A percentile compares a stretch with the other conserved stretches of the same genome.
Evolutionary conservation across 495 filamentous ascomycete genomes (phyloP).

Genomic region (Penicillium manginii): DNA sequence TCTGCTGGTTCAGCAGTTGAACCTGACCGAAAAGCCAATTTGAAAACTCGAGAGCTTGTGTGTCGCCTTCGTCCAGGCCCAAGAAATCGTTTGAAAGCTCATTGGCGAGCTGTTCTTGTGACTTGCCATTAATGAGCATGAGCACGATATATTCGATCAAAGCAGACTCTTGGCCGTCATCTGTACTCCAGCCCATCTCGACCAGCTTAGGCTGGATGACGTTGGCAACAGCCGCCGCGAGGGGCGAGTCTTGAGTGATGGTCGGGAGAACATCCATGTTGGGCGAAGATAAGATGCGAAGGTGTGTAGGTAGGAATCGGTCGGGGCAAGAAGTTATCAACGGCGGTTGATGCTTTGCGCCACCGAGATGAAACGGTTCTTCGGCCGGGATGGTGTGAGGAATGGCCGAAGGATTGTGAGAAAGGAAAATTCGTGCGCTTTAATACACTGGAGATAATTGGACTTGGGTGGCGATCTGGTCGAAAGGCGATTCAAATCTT

Average conservation of each 20-base stretch:
- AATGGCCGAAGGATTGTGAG: neutral
- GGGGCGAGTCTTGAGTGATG: conserved; percentile 46
- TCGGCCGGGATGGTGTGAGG: neutral
- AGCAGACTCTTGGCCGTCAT: conserved; percentile 77
- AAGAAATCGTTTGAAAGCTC: conserved; percentile 91
- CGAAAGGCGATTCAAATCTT: conserved; percentile 3
- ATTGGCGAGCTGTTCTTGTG: conserved; percentile 81
- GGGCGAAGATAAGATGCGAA: conserved; percentile 3
- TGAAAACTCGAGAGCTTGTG: conserved; percentile 80
- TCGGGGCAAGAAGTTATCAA: neutral
- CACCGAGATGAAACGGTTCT: conserved; percentile 18
- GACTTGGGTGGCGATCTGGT: neutral
- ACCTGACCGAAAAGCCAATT: conserved; percentile 91
- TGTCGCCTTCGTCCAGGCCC: conserved; percentile 78
- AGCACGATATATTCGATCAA: conserved; percentile 94
- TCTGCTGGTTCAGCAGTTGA: conserved; percentile 63
- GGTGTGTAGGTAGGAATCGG: neutral
- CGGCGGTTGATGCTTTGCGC: conserved; percentile 16
- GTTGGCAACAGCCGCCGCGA: conserved; percentile 78
- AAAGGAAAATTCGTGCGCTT: neutral
- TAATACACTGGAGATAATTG: neutral
- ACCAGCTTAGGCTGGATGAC: conserved; percentile 89
- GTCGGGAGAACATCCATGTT: conserved; percentile 24
- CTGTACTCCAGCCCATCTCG: conserved; percentile 90
- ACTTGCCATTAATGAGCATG: conserved; percentile 95